These are phyloP conservation scores for Carex littledalei DNA, from an alignment of 176 grass and related monocot genomes.

Conservation along the genomic window DNA sequence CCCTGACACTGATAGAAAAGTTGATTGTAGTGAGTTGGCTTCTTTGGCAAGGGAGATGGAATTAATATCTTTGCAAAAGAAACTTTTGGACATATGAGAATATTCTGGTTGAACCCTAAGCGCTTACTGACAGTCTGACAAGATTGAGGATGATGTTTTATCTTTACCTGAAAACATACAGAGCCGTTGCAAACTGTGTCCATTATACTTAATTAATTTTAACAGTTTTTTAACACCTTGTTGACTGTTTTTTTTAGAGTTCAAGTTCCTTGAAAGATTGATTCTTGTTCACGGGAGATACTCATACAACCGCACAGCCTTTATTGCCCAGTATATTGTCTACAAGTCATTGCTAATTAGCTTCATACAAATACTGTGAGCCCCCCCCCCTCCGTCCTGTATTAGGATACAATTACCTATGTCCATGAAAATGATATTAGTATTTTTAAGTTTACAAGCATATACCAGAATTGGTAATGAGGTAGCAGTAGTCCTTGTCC, in stretches of 20 bases:
- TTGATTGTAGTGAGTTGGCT: neutral
- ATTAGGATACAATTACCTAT: neutral
- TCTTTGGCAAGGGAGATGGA: neutral
- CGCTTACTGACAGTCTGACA: neutral
- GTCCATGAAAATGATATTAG: neutral
- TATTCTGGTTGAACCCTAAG: neutral
- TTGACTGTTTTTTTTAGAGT: constrained; percentile 56
- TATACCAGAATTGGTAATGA: neutral
- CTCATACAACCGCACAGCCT: constrained; percentile 84
- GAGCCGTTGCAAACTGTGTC: constrained; percentile 6
- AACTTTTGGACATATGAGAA: neutral
- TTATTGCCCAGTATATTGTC: constrained; percentile 93
- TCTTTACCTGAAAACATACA: neutral
- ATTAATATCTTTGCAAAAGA: neutral
- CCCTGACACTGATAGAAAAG: neutral
- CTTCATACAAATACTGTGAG: constrained; percentile 94
- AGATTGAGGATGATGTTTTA: neutral
- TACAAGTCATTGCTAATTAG: constrained; percentile 93
- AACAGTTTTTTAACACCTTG: constrained; percentile 9
- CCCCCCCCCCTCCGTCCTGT: neutral
- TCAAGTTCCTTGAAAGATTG: constrained; percentile 85
- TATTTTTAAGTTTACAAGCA: neutral
- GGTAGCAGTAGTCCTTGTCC: neutral
- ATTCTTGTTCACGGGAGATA: constrained; percentile 95
- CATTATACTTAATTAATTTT: constrained; percentile 4